Conservation (phyloP, 1,139 yeast genomes). For the Trichomonascaceae sp. region DNA sequence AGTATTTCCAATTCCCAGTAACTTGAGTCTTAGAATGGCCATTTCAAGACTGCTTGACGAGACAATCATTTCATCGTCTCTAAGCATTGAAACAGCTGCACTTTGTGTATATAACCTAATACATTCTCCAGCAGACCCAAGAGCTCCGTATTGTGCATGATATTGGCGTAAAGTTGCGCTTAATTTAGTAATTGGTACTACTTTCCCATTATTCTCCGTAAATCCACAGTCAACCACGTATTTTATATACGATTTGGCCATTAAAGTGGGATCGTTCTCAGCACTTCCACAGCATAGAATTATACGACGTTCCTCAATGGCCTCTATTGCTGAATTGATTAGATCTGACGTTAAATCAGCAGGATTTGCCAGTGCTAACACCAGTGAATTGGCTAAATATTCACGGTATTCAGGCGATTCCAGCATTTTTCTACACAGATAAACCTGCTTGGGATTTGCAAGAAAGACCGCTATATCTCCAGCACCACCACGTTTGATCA, state of each 20-base stretch:
- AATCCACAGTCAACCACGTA: conserved; percentile 89
- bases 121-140: conserved; percentile 54
- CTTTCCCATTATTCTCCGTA: not conserved
- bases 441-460: conserved; percentile 81
- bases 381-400: conserved; percentile 31
- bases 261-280: conserved; percentile 10
- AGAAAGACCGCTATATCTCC: conserved; percentile 76
- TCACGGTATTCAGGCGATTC: conserved; percentile 31
- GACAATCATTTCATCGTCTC: not conserved
- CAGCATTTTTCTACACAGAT: not conserved
- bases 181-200: not conserved
- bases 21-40: conserved; percentile 72
- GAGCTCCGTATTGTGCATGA: not conserved
- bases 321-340: not conserved
- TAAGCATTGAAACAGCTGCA: conserved; percentile 61
- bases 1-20: conserved; percentile 77
- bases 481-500: conserved; percentile 50
- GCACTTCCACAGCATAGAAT: not conserved
- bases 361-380: conserved; percentile 54
- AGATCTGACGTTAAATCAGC: conserved; percentile 1
- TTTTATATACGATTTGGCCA: conserved; percentile 39
- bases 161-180: conserved; percentile 3
- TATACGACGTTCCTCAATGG: conserved; percentile 6
- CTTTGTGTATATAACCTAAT: conserved; percentile 83
- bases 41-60: conserved; percentile 45